Conservation (phyloP, 768 basidiomycete species). For the Peribolospora baueri region DNA sequence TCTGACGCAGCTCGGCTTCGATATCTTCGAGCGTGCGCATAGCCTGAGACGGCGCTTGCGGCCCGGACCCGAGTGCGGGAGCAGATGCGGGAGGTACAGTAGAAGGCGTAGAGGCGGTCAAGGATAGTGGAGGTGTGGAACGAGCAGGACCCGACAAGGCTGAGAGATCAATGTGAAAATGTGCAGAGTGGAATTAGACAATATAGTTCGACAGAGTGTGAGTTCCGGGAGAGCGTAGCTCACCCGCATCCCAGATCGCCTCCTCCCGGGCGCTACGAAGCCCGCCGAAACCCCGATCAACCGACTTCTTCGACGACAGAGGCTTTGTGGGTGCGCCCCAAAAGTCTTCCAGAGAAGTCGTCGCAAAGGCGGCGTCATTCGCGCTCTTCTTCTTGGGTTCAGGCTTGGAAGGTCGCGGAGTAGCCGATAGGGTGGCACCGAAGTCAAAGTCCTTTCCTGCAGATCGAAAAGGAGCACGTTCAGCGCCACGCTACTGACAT, state of each 20-base stretch:
- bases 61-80: neutral
- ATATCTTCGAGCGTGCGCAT: constrained; percentile 16
- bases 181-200: neutral
- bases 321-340: neutral
- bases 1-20: constrained; percentile 15
- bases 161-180: neutral
- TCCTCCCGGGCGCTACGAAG: neutral
- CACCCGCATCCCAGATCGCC: neutral
- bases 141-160: too few species aligned
- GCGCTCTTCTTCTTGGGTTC: neutral
- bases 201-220: neutral
- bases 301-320: neutral
- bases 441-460: constrained; percentile 85
- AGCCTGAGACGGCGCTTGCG: constrained; percentile 2
- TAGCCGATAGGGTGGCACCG: constrained; percentile 20
- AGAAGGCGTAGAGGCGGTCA: too few species aligned
- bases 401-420: neutral
- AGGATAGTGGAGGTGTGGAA: too few species aligned
- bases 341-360: neutral
- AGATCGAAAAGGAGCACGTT: constrained; percentile 2
- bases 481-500: neutral
- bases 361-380: neutral
- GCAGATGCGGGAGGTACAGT: neutral
- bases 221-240: too few species aligned
- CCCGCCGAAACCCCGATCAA: constrained; percentile 1